Percentiles rank a stretch among this genome's conserved stretches.
phyloP scores from a whole-genome alignment of 495 filamentous ascomycete genomes.

The Xylaria scruposa region DNA sequence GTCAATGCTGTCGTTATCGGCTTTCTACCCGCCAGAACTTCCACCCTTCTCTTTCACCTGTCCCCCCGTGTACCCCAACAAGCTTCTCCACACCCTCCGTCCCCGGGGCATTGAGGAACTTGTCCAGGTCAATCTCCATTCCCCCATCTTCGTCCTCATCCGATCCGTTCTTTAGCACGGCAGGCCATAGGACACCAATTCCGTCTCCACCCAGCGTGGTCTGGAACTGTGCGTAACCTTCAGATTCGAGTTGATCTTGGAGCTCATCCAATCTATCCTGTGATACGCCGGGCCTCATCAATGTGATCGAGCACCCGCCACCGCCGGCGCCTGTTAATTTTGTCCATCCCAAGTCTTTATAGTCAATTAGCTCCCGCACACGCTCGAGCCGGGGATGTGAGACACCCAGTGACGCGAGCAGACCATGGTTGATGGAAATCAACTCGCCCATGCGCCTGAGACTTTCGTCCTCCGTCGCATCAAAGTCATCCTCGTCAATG shows the following conservation, averaged over 20 bases:
- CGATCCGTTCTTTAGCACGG: slow-evolving; percentile 75
- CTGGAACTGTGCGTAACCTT: slow-evolving; percentile 83
- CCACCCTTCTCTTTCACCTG: slow-evolving; percentile 77
- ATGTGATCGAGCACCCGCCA: slow-evolving; percentile 91
- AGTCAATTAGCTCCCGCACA: slow-evolving; percentile 88
- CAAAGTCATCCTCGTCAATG: slow-evolving; percentile 68
- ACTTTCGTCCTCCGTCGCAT: slow-evolving; percentile 61
- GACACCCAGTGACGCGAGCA: slow-evolving; percentile 85
- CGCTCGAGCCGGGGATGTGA: slow-evolving; percentile 93
- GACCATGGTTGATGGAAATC: slow-evolving; percentile 90
- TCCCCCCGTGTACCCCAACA: slow-evolving; percentile 67
- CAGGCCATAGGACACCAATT: slow-evolving; percentile 91
- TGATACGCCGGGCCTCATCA: slow-evolving; percentile 69
- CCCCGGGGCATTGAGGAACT: slow-evolving; percentile 82
- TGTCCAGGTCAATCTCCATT: slow-evolving; percentile 90
- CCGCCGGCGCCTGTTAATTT: slow-evolving; percentile 96
- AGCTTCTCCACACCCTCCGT: slow-evolving; percentile 80
- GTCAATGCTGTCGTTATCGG: slow-evolving; percentile 30
- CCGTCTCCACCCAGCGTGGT: slow-evolving; percentile 90
- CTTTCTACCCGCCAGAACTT: slow-evolving; percentile 85
- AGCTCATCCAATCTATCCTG: slow-evolving; percentile 62
- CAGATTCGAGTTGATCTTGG: slow-evolving; percentile 69
- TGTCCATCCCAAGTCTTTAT: slow-evolving; percentile 91
- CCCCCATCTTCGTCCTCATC: slow-evolving; percentile 75
- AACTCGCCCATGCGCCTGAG: slow-evolving; percentile 79